Evolutionary conservation across 1,284 basidiomycete species (phyloP), one percentile per base, ranked within the genome.

Genomic region (Inonotus hispidus): DNA sequence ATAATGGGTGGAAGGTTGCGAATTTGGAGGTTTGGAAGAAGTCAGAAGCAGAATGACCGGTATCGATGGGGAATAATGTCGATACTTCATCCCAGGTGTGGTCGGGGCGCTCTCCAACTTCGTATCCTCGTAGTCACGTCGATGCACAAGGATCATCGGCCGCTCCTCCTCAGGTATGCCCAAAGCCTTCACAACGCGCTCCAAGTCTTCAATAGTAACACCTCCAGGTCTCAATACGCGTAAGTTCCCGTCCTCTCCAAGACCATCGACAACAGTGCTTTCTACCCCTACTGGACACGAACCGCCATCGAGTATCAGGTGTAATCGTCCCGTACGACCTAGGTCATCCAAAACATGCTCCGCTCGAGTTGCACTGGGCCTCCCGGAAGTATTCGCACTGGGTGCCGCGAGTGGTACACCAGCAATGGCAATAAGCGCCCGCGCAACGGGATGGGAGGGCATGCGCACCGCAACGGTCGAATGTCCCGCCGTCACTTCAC

Each of bases 51-150:
- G 79, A 27, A 83, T 84, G 21, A 95, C 90, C 1, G 93, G 92
- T 11, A 93, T 85, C 1, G 85, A 78, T 1, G 96, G 96, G 27
- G 95, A 92, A 72, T 99, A 99, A 75, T 99, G 97, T 56, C 91
- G 83, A 73, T 99, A 99, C 75, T 99, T 99, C 95, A 98, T 98
- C n/a, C 97, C 97, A 0, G 97, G 97, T 0, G 97, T 99, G 1
- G 93, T 95, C 1, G 96, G 96, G 0, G 87, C 83, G 53, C 78
- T 77, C 70, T 92, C 88, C 63, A 90, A 76, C 21, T 72, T 73
- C 50, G 81, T 77, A 66, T 90, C 88, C 37, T 73, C 68, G 68
- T 87, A 93, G 71, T 93, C 90, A 21, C 90, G 82, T 57, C 81
- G 77, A 69, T 92, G 86, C 7, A 93, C 90, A 52, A 92, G 75